phyloP scores from a whole-genome alignment of 1,284 basidiomycete genomes.

The Moesziomyces sp. region DNA sequence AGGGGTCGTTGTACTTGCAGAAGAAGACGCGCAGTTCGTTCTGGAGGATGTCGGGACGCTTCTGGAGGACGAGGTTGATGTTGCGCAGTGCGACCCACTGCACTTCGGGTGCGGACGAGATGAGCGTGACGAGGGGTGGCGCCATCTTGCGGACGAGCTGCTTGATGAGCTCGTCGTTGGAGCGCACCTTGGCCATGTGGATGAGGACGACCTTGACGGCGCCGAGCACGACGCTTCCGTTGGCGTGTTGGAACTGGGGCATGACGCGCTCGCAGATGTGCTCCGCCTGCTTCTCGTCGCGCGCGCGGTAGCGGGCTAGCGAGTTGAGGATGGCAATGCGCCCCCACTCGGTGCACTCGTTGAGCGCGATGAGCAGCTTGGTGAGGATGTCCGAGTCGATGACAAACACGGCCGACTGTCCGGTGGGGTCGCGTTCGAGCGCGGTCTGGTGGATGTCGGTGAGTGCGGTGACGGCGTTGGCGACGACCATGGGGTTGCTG shows the following conservation, averaged over 20 bases:
- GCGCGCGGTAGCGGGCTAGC: constrained; percentile 82
- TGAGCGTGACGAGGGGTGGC: constrained; percentile 81
- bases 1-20: constrained; percentile 99
- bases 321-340: constrained; percentile 91
- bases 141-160: constrained; percentile 96
- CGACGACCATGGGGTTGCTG: constrained; percentile 98
- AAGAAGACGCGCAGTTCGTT: constrained; percentile 99
- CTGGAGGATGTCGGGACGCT: constrained; percentile 84
- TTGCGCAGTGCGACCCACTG: constrained; percentile 98
- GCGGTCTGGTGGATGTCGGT: constrained; percentile 83
- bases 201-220: constrained; percentile 97
- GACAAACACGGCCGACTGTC: constrained; percentile 75
- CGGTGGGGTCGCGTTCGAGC: constrained; percentile 46
- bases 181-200: constrained; percentile 70
- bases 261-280: constrained; percentile 98
- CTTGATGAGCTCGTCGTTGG: constrained; percentile 85
- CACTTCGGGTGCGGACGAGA: constrained; percentile 75
- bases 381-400: constrained; percentile 84
- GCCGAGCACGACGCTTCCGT: constrained; percentile 91
- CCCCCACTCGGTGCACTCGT: constrained; percentile 99
- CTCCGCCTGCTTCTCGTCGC: constrained; percentile 88
- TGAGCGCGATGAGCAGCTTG: constrained; percentile 92
- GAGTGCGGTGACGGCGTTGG: constrained; percentile 92
- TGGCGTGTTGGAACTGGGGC: constrained; percentile 97
- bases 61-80: constrained; percentile 94